These are phyloP conservation scores for Pleurotus djamor DNA, from an alignment of 768 basidiomycete genomes.

Conservation along the genomic window DNA sequence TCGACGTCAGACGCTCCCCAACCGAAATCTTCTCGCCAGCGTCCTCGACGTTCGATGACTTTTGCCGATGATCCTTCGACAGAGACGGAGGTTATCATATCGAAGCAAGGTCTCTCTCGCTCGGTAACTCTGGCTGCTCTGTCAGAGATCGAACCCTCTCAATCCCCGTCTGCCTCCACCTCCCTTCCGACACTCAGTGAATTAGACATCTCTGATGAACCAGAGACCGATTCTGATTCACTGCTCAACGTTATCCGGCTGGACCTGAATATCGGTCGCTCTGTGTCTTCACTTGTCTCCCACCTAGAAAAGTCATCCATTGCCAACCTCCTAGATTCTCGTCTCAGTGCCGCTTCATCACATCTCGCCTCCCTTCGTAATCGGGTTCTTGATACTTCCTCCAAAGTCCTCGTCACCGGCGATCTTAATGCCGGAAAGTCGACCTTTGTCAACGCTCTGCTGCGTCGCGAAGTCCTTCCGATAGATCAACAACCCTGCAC, in stretches of 20 bases:
- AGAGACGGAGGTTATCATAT: conserved; percentile 64
- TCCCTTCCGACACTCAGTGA: conserved; percentile 15
- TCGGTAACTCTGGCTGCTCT: conserved; percentile 59
- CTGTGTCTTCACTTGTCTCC: conserved; percentile 74
- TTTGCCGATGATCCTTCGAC: conserved; percentile 81
- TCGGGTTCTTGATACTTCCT: conserved; percentile 88
- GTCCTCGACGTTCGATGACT: conserved; percentile 67
- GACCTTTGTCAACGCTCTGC: conserved; percentile 94
- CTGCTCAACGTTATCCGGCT: conserved; percentile 78
- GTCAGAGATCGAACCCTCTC: conserved; percentile 27
- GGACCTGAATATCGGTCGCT: conserved; percentile 87
- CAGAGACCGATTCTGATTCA: conserved; percentile 15
- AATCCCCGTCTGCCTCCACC: conserved; percentile 11
- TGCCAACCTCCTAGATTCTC: conserved; percentile 86
- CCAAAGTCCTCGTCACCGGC: conserved; percentile 96
- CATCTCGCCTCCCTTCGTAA: conserved; percentile 85
- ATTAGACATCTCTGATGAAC: conserved; percentile 25
- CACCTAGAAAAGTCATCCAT: conserved; percentile 94
- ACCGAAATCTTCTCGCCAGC: not conserved
- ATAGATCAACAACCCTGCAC: conserved; percentile 99
- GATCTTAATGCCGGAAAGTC: conserved; percentile 99
- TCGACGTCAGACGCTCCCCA: not conserved
- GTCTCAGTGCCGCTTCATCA: conserved; percentile 66
- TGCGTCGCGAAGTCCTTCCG: conserved; percentile 90
- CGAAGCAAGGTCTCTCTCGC: conserved; percentile 47